These are phyloP conservation scores for Solanum tarapatanum DNA, from an alignment of 257 asterid species.

Conservation along the genomic window DNA sequence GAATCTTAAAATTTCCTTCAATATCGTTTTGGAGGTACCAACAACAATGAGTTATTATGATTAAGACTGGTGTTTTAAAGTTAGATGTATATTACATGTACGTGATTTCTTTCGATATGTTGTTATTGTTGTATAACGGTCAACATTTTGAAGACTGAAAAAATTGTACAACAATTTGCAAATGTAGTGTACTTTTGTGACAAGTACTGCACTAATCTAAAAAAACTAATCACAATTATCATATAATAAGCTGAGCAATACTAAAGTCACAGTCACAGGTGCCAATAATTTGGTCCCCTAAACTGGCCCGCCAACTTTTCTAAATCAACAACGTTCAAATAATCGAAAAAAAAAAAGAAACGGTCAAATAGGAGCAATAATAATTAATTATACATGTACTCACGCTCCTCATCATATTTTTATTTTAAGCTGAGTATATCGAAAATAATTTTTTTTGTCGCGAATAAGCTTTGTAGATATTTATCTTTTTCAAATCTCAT, in stretches of 20 bases:
- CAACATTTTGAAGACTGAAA: background rate
- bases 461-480: background rate
- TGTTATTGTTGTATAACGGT: background rate
- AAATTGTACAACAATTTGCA: background rate
- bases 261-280: background rate
- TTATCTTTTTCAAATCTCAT: too few species aligned
- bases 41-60: background rate
- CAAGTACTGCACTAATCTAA: background rate
- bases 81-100: background rate
- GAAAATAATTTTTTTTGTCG: background rate
- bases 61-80: too few species aligned
- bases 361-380: background rate
- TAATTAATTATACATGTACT: background rate
- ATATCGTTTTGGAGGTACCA: background rate
- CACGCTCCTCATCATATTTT: background rate
- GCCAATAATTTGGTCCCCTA: background rate
- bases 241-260: background rate
- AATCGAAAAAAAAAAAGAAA: too few species aligned
- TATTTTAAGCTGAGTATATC: background rate
- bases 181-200: background rate
- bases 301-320: background rate
- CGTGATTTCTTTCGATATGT: background rate
- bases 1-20: background rate
- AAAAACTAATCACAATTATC: background rate
- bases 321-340: background rate